Evolutionary conservation across 176 grass and related monocot genomes (phyloP).

Genomic region (Ensete ventricosum): DNA sequence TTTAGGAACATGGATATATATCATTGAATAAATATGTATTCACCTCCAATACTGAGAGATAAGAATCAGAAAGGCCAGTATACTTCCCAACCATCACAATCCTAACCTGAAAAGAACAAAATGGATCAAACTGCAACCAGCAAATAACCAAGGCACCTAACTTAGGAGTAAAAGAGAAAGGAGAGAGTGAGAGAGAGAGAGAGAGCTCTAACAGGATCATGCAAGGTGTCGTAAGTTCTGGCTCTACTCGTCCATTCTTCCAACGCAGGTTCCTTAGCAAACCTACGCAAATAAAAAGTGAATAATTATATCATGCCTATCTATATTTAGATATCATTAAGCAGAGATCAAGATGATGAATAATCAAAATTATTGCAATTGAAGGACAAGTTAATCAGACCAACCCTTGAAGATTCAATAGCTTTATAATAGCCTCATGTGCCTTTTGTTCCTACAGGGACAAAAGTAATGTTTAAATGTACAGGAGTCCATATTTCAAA

Average conservation of each 20-base stretch:
- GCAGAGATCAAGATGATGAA: too few species aligned
- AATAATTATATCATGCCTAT: not conserved
- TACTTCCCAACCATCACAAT: slow-evolving; percentile 50
- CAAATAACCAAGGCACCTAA: not conserved
- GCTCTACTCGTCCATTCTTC: slow-evolving; percentile 29
- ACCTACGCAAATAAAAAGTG: not conserved
- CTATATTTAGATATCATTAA: not conserved
- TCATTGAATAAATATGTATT: not conserved
- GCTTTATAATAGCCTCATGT: slow-evolving; percentile 87
- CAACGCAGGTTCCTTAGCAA: slow-evolving; percentile 27
- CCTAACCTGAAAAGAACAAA: slow-evolving; percentile 28
- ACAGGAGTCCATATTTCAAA: not conserved
- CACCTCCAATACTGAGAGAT: slow-evolving; percentile 46
- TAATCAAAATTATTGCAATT: not conserved
- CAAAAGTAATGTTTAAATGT: not conserved
- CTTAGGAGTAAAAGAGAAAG: not conserved
- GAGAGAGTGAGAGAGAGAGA: not conserved
- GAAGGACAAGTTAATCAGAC: not conserved
- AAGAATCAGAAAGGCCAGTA: slow-evolving; percentile 45
- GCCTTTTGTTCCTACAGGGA: slow-evolving; percentile 82
- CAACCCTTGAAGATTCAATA: slow-evolving; percentile 72
- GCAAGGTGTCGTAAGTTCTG: slow-evolving; percentile 28
- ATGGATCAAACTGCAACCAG: not conserved
- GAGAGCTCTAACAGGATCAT: slow-evolving; percentile 31
- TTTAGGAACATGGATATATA: not conserved